Evolutionary conservation across 2,329 filamentous ascomycete species (phyloP).

Genomic region (Penicillium sp.): DNA sequence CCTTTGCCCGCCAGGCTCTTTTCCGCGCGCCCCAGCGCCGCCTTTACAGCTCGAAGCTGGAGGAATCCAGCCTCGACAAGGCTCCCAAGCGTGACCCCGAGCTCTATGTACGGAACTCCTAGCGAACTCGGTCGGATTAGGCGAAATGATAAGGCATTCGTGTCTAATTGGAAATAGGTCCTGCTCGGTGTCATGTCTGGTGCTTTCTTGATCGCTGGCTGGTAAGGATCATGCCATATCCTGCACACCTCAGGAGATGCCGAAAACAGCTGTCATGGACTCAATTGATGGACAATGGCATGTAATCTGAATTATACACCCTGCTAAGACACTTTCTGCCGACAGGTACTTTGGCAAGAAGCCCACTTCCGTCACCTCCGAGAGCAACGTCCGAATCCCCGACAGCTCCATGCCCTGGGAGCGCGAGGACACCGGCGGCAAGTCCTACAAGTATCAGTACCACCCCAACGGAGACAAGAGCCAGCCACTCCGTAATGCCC

Average conservation of each 20-base stretch:
- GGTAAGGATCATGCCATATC: slow-evolving; percentile 47
- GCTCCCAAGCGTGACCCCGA: slow-evolving; percentile 73
- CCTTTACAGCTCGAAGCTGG: slow-evolving; percentile 48
- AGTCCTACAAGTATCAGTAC: slow-evolving; percentile 75
- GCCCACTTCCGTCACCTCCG: slow-evolving; percentile 83
- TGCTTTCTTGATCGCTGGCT: slow-evolving; percentile 85
- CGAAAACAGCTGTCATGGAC: slow-evolving; percentile 3
- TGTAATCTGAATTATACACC: neutral
- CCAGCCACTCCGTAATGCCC: slow-evolving; percentile 81
- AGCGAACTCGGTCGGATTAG: slow-evolving; percentile 18
- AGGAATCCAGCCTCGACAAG: slow-evolving; percentile 61
- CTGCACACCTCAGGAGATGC: neutral
- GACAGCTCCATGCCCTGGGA: slow-evolving; percentile 91
- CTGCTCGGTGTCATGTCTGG: slow-evolving; percentile 89
- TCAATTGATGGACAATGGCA: slow-evolving; percentile 17
- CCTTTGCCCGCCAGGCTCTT: slow-evolving; percentile 45
- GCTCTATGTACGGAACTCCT: slow-evolving; percentile 65
- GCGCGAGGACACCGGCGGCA: slow-evolving; percentile 64
- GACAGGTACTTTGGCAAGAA: slow-evolving; percentile 69
- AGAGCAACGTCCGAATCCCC: slow-evolving; percentile 75
- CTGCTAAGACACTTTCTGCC: slow-evolving; percentile 59
- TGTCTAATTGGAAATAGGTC: slow-evolving; percentile 62
- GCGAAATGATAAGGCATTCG: slow-evolving; percentile 12
- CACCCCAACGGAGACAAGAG: slow-evolving; percentile 82
- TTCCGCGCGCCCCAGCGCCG: slow-evolving; percentile 49